Percentiles rank a stretch among this genome's conserved stretches.
Evolutionary conservation across 2,329 filamentous ascomycete genomes (phyloP).

Genomic region (Diaporthe capsici): DNA sequence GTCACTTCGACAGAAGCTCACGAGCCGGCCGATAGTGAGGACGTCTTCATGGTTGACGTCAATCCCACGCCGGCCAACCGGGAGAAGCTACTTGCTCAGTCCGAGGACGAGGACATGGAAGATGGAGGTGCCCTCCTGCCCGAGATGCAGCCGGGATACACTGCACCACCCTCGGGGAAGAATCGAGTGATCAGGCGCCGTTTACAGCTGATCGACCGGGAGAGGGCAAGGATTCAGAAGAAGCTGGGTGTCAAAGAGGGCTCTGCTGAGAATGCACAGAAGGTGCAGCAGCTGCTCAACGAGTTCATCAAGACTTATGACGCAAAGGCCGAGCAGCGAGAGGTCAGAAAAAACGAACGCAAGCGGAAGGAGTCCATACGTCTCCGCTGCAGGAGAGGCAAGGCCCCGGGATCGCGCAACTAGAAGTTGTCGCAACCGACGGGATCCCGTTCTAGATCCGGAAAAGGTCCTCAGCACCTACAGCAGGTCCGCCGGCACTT

Average conservation of each 20-base stretch:
- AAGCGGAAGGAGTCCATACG: constrained; percentile 36
- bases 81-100: constrained; percentile 17
- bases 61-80: constrained; percentile 45
- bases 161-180: constrained; percentile 41
- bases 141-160: constrained; percentile 29
- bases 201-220: constrained; percentile 47
- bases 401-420: constrained; percentile 31
- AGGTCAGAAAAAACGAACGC: constrained; percentile 43
- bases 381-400: constrained; percentile 40
- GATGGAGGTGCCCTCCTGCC: constrained; percentile 32
- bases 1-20: constrained; percentile 12
- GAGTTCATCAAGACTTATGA: constrained; percentile 45
- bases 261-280: constrained; percentile 43
- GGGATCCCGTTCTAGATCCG: not conserved
- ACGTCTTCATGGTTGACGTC: constrained; percentile 47
- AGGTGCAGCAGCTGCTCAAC: constrained; percentile 47
- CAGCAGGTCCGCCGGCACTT: not conserved
- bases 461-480: not conserved
- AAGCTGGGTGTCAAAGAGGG: constrained; percentile 44
- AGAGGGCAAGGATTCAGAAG: constrained; percentile 47
- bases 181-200: constrained; percentile 49
- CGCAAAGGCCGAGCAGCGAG: constrained; percentile 45
- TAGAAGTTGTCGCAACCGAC: not conserved
- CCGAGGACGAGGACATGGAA: constrained; percentile 38
- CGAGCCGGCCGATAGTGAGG: constrained; percentile 17